A percentile compares a stretch with the other conserved stretches of the same genome.
Conservation (phyloP, 768 basidiomycete species). For the Mycena leptocephala region DNA sequence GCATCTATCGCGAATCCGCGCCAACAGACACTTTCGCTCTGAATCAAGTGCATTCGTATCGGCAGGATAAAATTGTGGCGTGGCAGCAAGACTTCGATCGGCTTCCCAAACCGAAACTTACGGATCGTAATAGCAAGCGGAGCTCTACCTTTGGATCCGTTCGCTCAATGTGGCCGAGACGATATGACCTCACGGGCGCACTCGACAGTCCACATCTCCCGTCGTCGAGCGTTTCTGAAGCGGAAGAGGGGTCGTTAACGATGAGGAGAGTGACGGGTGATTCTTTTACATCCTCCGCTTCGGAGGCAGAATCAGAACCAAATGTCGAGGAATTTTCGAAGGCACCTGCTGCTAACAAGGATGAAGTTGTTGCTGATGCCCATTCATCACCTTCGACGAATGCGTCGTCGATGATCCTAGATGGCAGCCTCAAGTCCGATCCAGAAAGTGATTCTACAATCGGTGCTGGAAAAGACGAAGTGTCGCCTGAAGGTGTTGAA, state of each 20-base stretch:
- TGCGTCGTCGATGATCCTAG: constrained; percentile 23
- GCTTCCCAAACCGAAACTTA: constrained; percentile 79
- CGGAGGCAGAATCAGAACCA: constrained; percentile 70
- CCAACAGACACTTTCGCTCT: constrained; percentile 91
- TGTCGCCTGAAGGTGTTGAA: constrained; percentile 35
- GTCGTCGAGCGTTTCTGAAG: constrained; percentile 81
- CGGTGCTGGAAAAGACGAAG: constrained; percentile 65
- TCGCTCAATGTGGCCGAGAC: constrained; percentile 80
- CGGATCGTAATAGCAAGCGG: constrained; percentile 68
- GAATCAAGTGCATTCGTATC: constrained; percentile 87
- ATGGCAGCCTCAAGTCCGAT: constrained; percentile 63
- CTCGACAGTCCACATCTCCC: constrained; percentile 71
- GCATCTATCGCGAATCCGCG: constrained; percentile 84
- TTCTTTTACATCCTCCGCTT: constrained; percentile 75
- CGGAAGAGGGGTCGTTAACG: constrained; percentile 72
- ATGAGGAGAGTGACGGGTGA: constrained; percentile 68
- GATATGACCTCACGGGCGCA: constrained; percentile 68
- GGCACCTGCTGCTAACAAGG: neutral
- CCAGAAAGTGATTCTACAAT: constrained; percentile 91
- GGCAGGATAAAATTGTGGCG: constrained; percentile 96
- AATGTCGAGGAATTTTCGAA: constrained; percentile 35
- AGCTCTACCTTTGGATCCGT: constrained; percentile 80
- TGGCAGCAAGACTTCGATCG: constrained; percentile 96
- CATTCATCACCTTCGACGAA: constrained; percentile 11
- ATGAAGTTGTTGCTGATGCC: neutral